A percentile compares a stretch with the other conserved stretches of the same genome.
Conservation (phyloP, 495 filamentous ascomycete genomes). For the Penicillium angulare region DNA sequence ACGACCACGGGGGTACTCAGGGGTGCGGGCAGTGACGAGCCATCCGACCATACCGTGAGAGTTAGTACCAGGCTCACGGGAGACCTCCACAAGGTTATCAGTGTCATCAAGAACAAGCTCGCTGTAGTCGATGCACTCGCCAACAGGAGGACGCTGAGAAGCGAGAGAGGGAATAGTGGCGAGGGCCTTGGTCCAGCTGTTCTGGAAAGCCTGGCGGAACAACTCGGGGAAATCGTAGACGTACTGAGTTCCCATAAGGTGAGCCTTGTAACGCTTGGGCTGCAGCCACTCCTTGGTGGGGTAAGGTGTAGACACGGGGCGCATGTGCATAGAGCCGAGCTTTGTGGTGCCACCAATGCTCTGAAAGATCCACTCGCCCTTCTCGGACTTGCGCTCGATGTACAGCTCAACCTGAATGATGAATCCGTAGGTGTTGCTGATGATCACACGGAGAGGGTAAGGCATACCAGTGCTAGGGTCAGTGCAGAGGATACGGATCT, state of each 20-base stretch:
- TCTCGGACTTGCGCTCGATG: conserved; percentile 95
- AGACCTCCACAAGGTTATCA: conserved; percentile 88
- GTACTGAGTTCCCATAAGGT: conserved; percentile 98
- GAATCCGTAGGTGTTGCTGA: conserved; percentile 98
- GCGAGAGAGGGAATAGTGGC: conserved; percentile 67
- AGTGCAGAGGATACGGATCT: conserved; percentile 97
- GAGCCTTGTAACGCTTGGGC: conserved; percentile 98
- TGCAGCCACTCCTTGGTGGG: conserved; percentile 98
- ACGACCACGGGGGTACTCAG: conserved; percentile 92
- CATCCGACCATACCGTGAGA: conserved; percentile 97
- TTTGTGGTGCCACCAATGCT: conserved; percentile 93
- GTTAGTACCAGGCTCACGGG: conserved; percentile 92
- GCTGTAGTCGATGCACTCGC: conserved; percentile 92
- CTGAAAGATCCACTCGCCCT: conserved; percentile 96
- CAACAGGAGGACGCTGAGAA: conserved; percentile 77
- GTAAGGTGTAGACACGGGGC: conserved; percentile 88
- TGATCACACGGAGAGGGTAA: conserved; percentile 92
- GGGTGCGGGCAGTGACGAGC: conserved; percentile 93
- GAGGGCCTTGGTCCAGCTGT: conserved; percentile 78
- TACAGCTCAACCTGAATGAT: conserved; percentile 98
- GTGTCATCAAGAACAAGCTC: conserved; percentile 93
- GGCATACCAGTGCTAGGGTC: conserved; percentile 80
- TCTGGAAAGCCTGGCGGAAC: conserved; percentile 96
- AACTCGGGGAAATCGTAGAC: conserved; percentile 99
- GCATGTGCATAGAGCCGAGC: conserved; percentile 92